Evolutionary conservation across 2,329 filamentous ascomycete genomes (phyloP).

Genomic region (Seiridium cupressi): DNA sequence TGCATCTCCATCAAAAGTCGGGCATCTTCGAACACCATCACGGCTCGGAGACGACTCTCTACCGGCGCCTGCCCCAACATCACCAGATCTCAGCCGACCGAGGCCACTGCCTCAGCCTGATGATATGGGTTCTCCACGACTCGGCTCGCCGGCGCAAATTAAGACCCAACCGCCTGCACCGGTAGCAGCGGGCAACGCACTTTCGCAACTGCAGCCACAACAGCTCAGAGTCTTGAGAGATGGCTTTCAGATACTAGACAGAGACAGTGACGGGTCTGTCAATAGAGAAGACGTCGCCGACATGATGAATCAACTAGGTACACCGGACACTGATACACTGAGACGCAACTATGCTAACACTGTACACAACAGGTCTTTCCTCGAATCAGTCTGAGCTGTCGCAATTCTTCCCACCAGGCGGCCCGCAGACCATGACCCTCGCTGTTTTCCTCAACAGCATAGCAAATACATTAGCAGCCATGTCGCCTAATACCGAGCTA

Average conservation of each 20-base stretch:
- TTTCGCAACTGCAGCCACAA: constrained; percentile 74
- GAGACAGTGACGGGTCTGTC: constrained; percentile 81
- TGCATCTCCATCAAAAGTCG: constrained; percentile 55
- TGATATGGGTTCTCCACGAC: constrained; percentile 17
- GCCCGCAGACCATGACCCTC: constrained; percentile 73
- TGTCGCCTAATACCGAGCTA: constrained; percentile 79
- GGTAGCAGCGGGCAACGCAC: constrained; percentile 47
- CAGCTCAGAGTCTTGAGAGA: constrained; percentile 88
- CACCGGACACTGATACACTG: not conserved
- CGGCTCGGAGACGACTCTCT: constrained; percentile 36
- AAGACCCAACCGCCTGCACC: constrained; percentile 32
- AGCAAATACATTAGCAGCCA: constrained; percentile 67
- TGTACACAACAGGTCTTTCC: constrained; percentile 62
- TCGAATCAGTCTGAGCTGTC: constrained; percentile 69
- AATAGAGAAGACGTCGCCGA: constrained; percentile 81
- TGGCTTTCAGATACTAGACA: constrained; percentile 89
- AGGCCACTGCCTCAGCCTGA: constrained; percentile 16
- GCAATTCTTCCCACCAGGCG: constrained; percentile 76
- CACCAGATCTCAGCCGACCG: constrained; percentile 29
- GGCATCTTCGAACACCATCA: constrained; percentile 43
- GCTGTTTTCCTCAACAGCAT: constrained; percentile 83
- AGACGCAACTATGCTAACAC: not conserved
- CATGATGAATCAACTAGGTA: constrained; percentile 82
- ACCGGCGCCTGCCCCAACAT: constrained; percentile 38
- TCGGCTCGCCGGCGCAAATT: constrained; percentile 33